A percentile compares a stretch with the other conserved stretches of the same genome.
Evolutionary conservation across 1,139 yeast genomes (phyloP).

Genomic region (Nakaseomyces bracarensis): DNA sequence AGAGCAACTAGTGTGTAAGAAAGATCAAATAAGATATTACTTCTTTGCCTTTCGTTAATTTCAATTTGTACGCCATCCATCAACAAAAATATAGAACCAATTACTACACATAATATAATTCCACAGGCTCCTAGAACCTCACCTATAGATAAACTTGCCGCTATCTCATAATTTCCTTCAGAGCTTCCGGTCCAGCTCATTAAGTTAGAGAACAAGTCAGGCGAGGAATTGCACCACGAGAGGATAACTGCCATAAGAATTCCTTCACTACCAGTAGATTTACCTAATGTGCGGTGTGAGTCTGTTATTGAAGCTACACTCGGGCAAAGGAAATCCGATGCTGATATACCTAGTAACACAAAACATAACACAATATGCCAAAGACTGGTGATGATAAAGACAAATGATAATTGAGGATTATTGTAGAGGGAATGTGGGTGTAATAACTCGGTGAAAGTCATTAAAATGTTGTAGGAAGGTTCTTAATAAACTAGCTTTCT

Average conservation of each 20-base stretch:
- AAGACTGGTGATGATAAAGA: constrained; percentile 21
- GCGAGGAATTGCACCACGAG: constrained; percentile 90
- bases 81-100: constrained; percentile 28
- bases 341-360: constrained; percentile 29
- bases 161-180: constrained; percentile 47
- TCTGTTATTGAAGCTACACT: constrained; percentile 28
- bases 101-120: constrained; percentile 31
- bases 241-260: constrained; percentile 39
- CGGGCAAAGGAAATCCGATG: constrained; percentile 31
- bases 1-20: constrained; percentile 23
- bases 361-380: constrained; percentile 24
- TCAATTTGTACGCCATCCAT: constrained; percentile 22
- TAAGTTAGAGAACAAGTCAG: constrained; percentile 77
- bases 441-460: constrained; percentile 10
- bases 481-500: too few relatives aligned
- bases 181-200: constrained; percentile 41
- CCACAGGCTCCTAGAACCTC: constrained; percentile 47
- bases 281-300: constrained; percentile 10
- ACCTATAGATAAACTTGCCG: constrained; percentile 68
- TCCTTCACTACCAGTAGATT: constrained; percentile 4
- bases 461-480: not conserved
- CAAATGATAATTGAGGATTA: constrained; percentile 14
- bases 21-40: constrained; percentile 23
- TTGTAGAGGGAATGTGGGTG: constrained; percentile 27
- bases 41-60: constrained; percentile 18